phyloP scores from a whole-genome alignment of 2,329 filamentous ascomycete species.

The Tolypocladium pustulatum region DNA sequence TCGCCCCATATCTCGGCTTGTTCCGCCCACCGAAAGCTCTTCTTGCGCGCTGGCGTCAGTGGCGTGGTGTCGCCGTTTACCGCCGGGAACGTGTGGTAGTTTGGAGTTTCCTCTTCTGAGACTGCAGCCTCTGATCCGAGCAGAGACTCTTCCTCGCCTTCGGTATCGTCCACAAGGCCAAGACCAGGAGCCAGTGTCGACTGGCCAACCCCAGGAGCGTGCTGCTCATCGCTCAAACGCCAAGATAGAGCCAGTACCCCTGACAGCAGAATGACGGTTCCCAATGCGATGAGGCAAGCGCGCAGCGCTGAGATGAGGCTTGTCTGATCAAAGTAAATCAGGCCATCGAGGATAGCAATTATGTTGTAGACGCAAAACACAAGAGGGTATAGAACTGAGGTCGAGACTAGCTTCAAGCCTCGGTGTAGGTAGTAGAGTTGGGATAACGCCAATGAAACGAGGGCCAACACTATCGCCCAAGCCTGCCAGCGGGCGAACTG shows the following conservation, averaged over 20 bases:
- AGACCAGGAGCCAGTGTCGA: slow-evolving; percentile 73
- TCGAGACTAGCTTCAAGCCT: slow-evolving; percentile 88
- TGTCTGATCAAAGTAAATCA: slow-evolving; percentile 93
- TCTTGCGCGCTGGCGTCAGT: slow-evolving; percentile 31
- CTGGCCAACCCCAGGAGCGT: slow-evolving; percentile 46
- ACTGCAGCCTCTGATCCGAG: slow-evolving; percentile 34
- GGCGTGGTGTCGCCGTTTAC: slow-evolving; percentile 25
- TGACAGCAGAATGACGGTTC: slow-evolving; percentile 73
- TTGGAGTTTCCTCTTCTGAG: slow-evolving; percentile 29
- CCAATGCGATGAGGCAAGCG: slow-evolving; percentile 73
- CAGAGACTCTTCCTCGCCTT: slow-evolving; percentile 48
- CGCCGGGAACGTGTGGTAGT: slow-evolving; percentile 38
- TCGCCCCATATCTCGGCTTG: slow-evolving; percentile 80
- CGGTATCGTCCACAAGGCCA: slow-evolving; percentile 63
- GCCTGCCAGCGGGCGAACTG: slow-evolving; percentile 95
- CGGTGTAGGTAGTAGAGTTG: slow-evolving; percentile 94
- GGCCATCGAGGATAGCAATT: slow-evolving; percentile 89
- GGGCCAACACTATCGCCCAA: slow-evolving; percentile 77
- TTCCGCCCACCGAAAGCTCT: slow-evolving; percentile 50
- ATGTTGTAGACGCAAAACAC: slow-evolving; percentile 99
- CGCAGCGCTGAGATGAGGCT: slow-evolving; percentile 66
- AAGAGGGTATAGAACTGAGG: slow-evolving; percentile 88
- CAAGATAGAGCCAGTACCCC: slow-evolving; percentile 90
- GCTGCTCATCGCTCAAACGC: slow-evolving; percentile 74
- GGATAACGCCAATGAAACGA: slow-evolving; percentile 71